Evolutionary conservation across 371 early-diverging fungal genomes (phyloP).

Genomic region (Mucor indicus): DNA sequence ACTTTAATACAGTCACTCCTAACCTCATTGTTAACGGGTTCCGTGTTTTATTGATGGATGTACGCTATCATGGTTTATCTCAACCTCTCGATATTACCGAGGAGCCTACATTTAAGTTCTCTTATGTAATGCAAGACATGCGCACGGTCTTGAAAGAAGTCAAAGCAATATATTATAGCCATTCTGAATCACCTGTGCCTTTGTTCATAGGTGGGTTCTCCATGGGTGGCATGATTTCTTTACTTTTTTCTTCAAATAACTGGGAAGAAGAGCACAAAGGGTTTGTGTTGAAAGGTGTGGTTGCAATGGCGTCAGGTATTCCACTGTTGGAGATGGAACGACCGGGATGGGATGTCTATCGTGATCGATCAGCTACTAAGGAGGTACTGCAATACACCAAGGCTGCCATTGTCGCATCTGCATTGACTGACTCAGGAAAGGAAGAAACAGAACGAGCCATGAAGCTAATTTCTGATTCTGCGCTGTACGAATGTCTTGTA

Average conservation of each 20-base stretch:
- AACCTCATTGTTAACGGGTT: constrained; percentile 17
- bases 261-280: background rate
- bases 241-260: constrained; percentile 14
- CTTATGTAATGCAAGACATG: constrained; percentile 19
- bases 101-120: constrained; percentile 9
- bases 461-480: constrained; percentile 9
- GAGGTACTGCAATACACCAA: constrained; percentile 9
- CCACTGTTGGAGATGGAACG: constrained; percentile 19
- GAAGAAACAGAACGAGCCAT: constrained; percentile 19
- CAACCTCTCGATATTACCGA: constrained; percentile 3
- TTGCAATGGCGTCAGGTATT: constrained; percentile 27
- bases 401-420: constrained; percentile 15
- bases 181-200: background rate
- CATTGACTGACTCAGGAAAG: constrained; percentile 5
- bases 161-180: constrained; percentile 7
- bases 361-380: constrained; percentile 8
- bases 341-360: constrained; percentile 25
- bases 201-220: constrained; percentile 36
- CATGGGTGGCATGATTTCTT: constrained; percentile 39
- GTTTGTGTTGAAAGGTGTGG: constrained; percentile 13
- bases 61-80: constrained; percentile 34
- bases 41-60: constrained; percentile 28
- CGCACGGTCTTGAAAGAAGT: constrained; percentile 11
- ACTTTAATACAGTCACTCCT: constrained; percentile 18
- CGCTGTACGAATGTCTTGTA: constrained; percentile 19